These are phyloP conservation scores for Gnomoniopsis sp. DNA, from an alignment of 2,329 filamentous ascomycete species.

Conservation along the genomic window DNA sequence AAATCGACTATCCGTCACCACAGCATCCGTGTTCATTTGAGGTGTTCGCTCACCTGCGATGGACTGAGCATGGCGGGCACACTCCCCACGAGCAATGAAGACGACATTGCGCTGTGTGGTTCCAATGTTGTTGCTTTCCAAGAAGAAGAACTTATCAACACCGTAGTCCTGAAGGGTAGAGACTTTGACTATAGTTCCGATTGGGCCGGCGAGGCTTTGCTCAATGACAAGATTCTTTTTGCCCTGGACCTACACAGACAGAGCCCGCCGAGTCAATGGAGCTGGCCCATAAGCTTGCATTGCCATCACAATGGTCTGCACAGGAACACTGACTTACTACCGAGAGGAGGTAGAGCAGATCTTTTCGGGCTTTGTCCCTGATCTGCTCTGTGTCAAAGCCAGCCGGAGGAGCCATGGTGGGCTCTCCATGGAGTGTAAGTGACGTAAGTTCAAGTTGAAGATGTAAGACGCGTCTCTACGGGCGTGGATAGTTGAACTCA, in stretches of 20 bases:
- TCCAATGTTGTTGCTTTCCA: slow-evolving; percentile 94
- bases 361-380: slow-evolving; percentile 78
- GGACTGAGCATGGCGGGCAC: slow-evolving; percentile 73
- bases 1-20: slow-evolving; percentile 51
- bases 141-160: slow-evolving; percentile 93
- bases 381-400: slow-evolving; percentile 74
- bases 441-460: slow-evolving; percentile 2
- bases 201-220: slow-evolving; percentile 80
- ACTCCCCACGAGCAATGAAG: slow-evolving; percentile 89
- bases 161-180: slow-evolving; percentile 95
- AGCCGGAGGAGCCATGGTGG: slow-evolving; percentile 65
- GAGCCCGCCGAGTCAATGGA: slow-evolving; percentile 16
- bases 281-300: slow-evolving; percentile 16
- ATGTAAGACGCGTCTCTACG: not conserved
- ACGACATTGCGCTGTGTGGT: slow-evolving; percentile 92
- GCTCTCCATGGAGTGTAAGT: slow-evolving; percentile 43
- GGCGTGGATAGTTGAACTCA: not conserved
- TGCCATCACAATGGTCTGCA: slow-evolving; percentile 2
- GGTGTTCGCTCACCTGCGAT: slow-evolving; percentile 74
- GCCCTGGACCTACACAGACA: slow-evolving; percentile 71
- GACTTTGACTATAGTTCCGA: slow-evolving; percentile 91
- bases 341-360: slow-evolving; percentile 88
- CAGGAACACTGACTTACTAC: slow-evolving; percentile 66
- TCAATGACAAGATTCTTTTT: slow-evolving; percentile 99
- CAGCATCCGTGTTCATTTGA: slow-evolving; percentile 28